These are phyloP conservation scores for Ophiostoma piceae DNA, from an alignment of 2,329 filamentous ascomycete genomes.

Conservation along the genomic window DNA sequence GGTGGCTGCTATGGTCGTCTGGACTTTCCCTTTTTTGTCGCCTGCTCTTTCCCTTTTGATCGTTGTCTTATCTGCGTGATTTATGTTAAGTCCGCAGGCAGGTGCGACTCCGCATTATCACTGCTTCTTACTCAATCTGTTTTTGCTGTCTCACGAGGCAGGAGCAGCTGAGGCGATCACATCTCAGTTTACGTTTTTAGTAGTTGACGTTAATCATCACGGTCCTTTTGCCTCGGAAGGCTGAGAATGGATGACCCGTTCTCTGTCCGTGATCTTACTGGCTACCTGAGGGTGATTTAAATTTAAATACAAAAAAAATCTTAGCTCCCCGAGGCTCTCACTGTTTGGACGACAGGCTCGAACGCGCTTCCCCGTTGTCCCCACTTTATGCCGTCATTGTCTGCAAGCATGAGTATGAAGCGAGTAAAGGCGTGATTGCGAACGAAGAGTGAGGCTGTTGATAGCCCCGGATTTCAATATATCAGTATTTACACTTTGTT, in stretches of 20 bases:
- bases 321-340: background rate
- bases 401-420: background rate
- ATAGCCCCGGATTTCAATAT: too few relatives aligned
- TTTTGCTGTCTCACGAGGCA: background rate
- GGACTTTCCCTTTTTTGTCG: background rate
- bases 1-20: background rate
- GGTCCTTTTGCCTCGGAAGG: background rate
- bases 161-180: background rate
- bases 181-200: background rate
- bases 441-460: too few relatives aligned
- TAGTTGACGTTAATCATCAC: background rate
- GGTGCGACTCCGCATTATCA: background rate
- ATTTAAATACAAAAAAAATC: background rate
- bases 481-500: background rate
- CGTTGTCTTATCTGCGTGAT: constrained; percentile 3
- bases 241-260: background rate
- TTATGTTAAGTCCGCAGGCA: constrained; percentile 7
- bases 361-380: constrained; percentile 2
- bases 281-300: background rate
- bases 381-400: constrained; percentile 15
- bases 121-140: background rate
- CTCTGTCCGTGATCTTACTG: background rate
- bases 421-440: constrained; percentile 19
- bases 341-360: background rate
- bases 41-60: constrained; percentile 5